These are phyloP conservation scores for Pseudocercospora macadamiae DNA, from an alignment of 2,329 filamentous ascomycete species.

Conservation along the genomic window DNA sequence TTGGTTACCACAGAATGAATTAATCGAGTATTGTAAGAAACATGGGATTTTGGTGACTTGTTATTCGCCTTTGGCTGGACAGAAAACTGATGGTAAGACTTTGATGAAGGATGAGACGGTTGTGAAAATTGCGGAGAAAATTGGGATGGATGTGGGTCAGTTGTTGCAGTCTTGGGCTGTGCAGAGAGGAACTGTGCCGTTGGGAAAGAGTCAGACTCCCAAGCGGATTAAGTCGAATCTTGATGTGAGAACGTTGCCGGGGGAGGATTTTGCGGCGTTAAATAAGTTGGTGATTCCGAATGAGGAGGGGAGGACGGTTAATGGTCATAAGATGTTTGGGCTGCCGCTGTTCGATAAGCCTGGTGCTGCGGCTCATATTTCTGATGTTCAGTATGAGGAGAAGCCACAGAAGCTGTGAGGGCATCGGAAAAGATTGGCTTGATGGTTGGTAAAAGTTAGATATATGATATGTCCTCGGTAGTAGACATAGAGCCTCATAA, in stretches of 20 bases:
- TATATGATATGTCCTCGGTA: too few species aligned
- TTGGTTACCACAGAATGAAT: slow-evolving; percentile 30
- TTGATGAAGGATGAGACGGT: slow-evolving; percentile 61
- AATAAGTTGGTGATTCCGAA: slow-evolving; percentile 42
- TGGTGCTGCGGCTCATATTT: background rate
- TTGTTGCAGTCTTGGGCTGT: slow-evolving; percentile 60
- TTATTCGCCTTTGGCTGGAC: slow-evolving; percentile 33
- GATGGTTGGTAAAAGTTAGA: too few species aligned
- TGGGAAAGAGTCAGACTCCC: slow-evolving; percentile 60
- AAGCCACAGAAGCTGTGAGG: too few species aligned
- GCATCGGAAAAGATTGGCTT: too few species aligned
- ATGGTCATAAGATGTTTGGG: slow-evolving; percentile 9
- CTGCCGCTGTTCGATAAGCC: slow-evolving; percentile 23
- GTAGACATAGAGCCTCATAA: too few species aligned
- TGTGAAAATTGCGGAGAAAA: slow-evolving; percentile 64
- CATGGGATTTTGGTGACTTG: slow-evolving; percentile 30
- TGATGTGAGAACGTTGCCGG: slow-evolving; percentile 36
- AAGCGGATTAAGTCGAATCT: slow-evolving; percentile 47
- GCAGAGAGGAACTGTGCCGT: slow-evolving; percentile 56
- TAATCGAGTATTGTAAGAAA: slow-evolving; percentile 26
- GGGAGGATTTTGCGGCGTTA: slow-evolving; percentile 42
- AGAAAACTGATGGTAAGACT: slow-evolving; percentile 30
- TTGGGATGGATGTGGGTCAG: slow-evolving; percentile 59
- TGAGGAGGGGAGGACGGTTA: slow-evolving; percentile 27
- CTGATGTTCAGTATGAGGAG: background rate